Base-by-base conservation (phyloP, 257 asterid genomes). In the Solanum ossicruentum region DNA sequence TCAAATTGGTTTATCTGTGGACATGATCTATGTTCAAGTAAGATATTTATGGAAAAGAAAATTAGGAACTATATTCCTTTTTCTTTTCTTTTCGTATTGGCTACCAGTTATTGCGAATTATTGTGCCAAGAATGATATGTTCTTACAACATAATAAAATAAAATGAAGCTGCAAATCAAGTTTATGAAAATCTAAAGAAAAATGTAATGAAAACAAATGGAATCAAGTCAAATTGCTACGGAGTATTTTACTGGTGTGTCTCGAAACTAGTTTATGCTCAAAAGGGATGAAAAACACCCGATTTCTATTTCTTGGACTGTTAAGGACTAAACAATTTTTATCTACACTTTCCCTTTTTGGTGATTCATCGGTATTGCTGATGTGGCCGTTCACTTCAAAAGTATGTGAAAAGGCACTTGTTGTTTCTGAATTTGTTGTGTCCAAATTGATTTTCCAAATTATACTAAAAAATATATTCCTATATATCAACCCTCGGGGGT, bases 1-100 rank as follows among this genome's bases (percentile, higher is more conserved):
- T 86, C 85, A 80, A 20, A 57, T 79, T 80, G 88, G 90, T 85
- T 81, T 84, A 67, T 84, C 41, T 11, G 87, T 88, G 84, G 91
- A 82, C 89, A 85, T 90, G 93, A 93, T 90, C 94, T 91, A 92
- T 94, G 97, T 92, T 93, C 97, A 90, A 93, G 98, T 94, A 94
- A 92, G 97, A 86, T 83, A 32, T 3, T 28, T 52, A 28, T 78
- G n/a, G 18, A 51, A 16, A 49, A 26, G 58, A 73, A 21, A 49
- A 23, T 75, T 49, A 43, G 13, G n/a, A 72, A 73, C 63, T 51
- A 45, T 81, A 21, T 32, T 51, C 63, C 57, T 51, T 6, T 43
- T 21, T 54, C 15, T 23, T 36, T 70, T 71, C 55, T 11, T 28
- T 81, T 43, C 43, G 0, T 77, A 26, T 77, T 52, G 15, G 26